Evolutionary conservation across 331 rosid genomes (phyloP).

Genomic region (Pyracantha coccinea): DNA sequence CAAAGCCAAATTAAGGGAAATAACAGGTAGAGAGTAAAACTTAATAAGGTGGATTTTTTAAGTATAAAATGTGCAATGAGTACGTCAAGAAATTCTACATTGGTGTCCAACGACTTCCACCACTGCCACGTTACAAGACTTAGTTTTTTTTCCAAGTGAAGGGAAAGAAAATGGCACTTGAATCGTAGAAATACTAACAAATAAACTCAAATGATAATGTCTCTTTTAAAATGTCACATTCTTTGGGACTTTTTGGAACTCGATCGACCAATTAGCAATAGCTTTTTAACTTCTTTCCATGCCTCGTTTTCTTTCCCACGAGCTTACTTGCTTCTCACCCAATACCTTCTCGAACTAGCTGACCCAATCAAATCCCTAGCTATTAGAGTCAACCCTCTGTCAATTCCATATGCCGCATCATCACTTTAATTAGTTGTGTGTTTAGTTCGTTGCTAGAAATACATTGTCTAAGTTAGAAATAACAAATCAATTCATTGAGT

Average conservation of each 20-base stretch:
- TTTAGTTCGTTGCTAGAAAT: too few species aligned
- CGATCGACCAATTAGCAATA: too few species aligned
- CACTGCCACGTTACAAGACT: background rate
- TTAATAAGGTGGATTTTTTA: background rate
- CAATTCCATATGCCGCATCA: too few species aligned
- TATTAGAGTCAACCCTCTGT: too few species aligned
- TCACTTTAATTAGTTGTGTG: too few species aligned
- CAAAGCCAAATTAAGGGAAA: background rate
- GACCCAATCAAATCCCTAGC: too few species aligned
- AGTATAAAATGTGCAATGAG: background rate
- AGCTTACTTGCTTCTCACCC: too few species aligned
- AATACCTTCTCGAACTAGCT: too few species aligned
- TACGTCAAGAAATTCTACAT: background rate
- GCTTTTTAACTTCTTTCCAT: background rate
- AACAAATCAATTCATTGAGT: too few species aligned
- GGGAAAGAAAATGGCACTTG: background rate
- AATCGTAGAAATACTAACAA: background rate
- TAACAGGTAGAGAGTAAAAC: background rate
- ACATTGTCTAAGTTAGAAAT: too few species aligned
- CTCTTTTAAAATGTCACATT: slow-evolving; percentile 14
- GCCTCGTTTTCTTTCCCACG: slow-evolving; percentile 6
- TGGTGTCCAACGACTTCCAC: background rate
- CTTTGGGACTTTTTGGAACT: slow-evolving; percentile 9
- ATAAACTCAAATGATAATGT: background rate
- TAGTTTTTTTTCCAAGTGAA: background rate